Evolutionary conservation across 1,284 basidiomycete species (phyloP).

Genomic region (Puccinia novopanici): DNA sequence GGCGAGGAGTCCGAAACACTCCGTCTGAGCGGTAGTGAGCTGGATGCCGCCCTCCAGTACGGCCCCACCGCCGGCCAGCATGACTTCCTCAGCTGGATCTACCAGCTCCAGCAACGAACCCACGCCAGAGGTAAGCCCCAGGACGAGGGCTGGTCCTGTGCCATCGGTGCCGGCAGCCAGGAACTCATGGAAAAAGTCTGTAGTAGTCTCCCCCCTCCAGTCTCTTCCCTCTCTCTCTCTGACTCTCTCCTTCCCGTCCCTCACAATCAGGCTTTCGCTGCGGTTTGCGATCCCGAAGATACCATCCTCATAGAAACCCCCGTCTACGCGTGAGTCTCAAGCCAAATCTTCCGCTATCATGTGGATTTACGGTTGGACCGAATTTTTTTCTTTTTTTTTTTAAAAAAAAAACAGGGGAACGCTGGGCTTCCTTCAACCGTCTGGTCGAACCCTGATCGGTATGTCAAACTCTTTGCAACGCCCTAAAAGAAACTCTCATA

Average conservation of each 20-base stretch:
- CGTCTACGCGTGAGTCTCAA: slow-evolving; percentile 43
- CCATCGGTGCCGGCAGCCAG: slow-evolving; percentile 48
- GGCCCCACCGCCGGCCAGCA: slow-evolving; percentile 55
- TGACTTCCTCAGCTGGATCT: slow-evolving; percentile 55
- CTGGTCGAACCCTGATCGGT: slow-evolving; percentile 39
- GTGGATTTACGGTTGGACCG: not conserved
- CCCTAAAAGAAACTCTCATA: not conserved
- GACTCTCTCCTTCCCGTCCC: not conserved
- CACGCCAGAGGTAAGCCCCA: slow-evolving; percentile 53
- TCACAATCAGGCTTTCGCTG: slow-evolving; percentile 33
- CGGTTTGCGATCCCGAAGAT: slow-evolving; percentile 49
- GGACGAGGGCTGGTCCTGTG: slow-evolving; percentile 46
- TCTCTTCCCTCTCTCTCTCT: not conserved
- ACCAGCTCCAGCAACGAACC: slow-evolving; percentile 54
- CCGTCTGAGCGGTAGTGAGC: slow-evolving; percentile 54
- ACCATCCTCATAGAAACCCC: slow-evolving; percentile 49
- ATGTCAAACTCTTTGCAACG: not conserved
- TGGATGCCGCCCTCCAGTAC: slow-evolving; percentile 57
- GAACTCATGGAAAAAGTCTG: slow-evolving; percentile 47
- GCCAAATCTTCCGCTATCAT: not conserved
- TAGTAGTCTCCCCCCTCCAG: not conserved
- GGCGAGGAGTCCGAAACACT: slow-evolving; percentile 13
- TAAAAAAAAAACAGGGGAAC: slow-evolving; percentile 23
- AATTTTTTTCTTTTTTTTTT: too few species aligned
- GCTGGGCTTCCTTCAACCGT: slow-evolving; percentile 31